Evolutionary conservation across 139 green algal species (phyloP).

Genomic region (Edaphochlamys debaryana): DNA sequence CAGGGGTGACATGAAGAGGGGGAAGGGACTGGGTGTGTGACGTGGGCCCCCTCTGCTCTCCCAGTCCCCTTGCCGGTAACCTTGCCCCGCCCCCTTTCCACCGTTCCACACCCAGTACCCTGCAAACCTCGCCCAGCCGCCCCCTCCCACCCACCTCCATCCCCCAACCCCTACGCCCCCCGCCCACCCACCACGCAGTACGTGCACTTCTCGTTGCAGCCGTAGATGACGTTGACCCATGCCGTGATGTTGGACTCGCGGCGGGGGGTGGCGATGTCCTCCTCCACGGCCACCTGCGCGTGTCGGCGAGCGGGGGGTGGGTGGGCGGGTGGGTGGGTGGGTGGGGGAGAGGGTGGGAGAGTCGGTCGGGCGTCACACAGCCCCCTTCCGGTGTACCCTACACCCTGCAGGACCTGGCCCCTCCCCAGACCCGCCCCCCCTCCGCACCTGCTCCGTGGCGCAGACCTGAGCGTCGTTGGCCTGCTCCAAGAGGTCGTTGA

Average conservation of each 20-base stretch:
- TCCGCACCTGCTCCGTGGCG: constrained; percentile 45
- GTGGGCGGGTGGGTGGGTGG: neutral
- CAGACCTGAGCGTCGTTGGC: constrained; percentile 82
- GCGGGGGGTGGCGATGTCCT: constrained; percentile 91
- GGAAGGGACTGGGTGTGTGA: too few relatives aligned
- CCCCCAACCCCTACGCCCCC: too few relatives aligned
- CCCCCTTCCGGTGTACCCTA: constrained; percentile 11
- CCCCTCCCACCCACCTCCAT: too few relatives aligned
- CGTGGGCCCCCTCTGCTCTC: too few relatives aligned
- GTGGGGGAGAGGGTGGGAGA: too few relatives aligned
- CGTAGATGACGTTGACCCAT: constrained; percentile 99
- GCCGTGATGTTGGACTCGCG: constrained; percentile 88
- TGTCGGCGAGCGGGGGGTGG: neutral
- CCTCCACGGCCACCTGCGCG: constrained; percentile 69
- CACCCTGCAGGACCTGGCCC: too few relatives aligned
- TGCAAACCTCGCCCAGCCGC: too few relatives aligned
- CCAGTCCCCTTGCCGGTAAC: too few relatives aligned
- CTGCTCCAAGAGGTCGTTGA: constrained; percentile 87
- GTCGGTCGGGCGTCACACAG: too few relatives aligned
- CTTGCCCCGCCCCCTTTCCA: too few relatives aligned
- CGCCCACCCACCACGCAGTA: constrained; percentile 99
- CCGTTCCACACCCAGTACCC: too few relatives aligned
- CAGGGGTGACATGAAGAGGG: too few relatives aligned
- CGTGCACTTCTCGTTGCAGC: constrained; percentile 98
- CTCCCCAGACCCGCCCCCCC: neutral